These are phyloP conservation scores for Cyclotella baltica DNA, from an alignment of 108 stramenopile species.

Conservation along the genomic window DNA sequence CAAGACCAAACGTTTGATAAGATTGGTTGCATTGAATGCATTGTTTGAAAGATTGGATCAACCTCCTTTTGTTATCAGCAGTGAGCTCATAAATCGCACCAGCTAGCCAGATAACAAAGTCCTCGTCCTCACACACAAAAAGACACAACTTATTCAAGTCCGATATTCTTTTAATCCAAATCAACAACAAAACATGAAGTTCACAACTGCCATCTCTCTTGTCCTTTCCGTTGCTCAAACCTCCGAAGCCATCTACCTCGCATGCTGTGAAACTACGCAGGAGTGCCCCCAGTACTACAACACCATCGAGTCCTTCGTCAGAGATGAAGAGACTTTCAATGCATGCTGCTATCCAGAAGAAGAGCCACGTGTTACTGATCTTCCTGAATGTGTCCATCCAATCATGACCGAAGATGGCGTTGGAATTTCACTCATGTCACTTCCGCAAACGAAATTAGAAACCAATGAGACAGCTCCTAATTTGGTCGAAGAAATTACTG, in stretches of 20 bases:
- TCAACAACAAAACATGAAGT: slow-evolving; percentile 1
- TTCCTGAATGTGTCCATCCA: slow-evolving; percentile 6
- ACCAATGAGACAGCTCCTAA: not conserved
- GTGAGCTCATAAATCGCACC: too few species aligned
- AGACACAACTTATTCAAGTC: too few species aligned
- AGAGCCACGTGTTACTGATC: not conserved
- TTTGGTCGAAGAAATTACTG: not conserved
- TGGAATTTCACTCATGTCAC: not conserved
- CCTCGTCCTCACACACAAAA: too few species aligned
- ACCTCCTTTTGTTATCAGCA: too few species aligned
- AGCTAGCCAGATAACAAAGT: too few species aligned
- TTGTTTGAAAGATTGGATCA: too few species aligned
- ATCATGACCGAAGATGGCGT: slow-evolving; percentile 2
- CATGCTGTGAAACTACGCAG: slow-evolving; percentile 1
- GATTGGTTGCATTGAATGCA: too few species aligned
- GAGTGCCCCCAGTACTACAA: not conserved
- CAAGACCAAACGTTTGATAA: too few species aligned
- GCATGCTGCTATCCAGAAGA: slow-evolving; percentile 4
- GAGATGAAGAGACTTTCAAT: not conserved
- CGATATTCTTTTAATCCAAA: too few species aligned
- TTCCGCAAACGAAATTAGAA: not conserved
- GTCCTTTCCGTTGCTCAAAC: not conserved
- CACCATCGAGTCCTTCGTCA: not conserved
- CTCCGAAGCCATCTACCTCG: slow-evolving; percentile 4
- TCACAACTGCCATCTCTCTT: not conserved